phyloP scores from a whole-genome alignment of 352 stramenopile genomes.

The Globisporangium emineosum region DNA sequence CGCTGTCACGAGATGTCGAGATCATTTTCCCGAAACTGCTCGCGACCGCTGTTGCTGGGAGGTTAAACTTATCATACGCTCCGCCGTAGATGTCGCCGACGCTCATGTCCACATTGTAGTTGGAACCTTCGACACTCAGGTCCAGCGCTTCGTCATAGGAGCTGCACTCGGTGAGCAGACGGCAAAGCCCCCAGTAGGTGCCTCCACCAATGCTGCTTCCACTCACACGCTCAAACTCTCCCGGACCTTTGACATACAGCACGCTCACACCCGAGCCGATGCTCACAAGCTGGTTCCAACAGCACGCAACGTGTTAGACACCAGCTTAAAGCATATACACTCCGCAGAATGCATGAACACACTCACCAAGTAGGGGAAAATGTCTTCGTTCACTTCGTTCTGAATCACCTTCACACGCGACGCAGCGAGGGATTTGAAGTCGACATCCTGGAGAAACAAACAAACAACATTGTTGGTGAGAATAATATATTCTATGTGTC shows the following conservation, averaged over 20 bases:
- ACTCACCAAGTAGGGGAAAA: constrained; percentile 84
- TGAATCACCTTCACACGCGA: constrained; percentile 77
- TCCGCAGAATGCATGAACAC: not conserved
- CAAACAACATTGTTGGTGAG: constrained; percentile 1
- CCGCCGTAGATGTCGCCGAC: constrained; percentile 99
- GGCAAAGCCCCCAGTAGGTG: constrained; percentile 98
- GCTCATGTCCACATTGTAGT: constrained; percentile 94
- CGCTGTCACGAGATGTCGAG: constrained; percentile 44
- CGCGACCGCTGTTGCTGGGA: constrained; percentile 90
- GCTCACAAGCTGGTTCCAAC: constrained; percentile 86
- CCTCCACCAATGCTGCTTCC: constrained; percentile 98
- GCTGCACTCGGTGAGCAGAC: constrained; percentile 89
- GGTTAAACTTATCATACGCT: constrained; percentile 93
- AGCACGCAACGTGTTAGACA: constrained; percentile 4
- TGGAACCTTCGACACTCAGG: constrained; percentile 73
- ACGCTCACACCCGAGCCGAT: constrained; percentile 99
- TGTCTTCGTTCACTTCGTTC: constrained; percentile 71
- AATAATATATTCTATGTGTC: not conserved
- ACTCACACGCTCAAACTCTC: constrained; percentile 96
- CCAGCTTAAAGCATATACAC: not conserved
- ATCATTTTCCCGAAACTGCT: constrained; percentile 96
- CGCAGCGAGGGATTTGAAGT: constrained; percentile 70
- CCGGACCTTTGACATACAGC: constrained; percentile 90
- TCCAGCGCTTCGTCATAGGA: constrained; percentile 86
- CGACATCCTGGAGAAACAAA: constrained; percentile 49